Evolutionary conservation across 1,284 basidiomycete genomes (phyloP), one percentile per base, ranked within the genome.

Genomic region (Athelia psychrophila): DNA sequence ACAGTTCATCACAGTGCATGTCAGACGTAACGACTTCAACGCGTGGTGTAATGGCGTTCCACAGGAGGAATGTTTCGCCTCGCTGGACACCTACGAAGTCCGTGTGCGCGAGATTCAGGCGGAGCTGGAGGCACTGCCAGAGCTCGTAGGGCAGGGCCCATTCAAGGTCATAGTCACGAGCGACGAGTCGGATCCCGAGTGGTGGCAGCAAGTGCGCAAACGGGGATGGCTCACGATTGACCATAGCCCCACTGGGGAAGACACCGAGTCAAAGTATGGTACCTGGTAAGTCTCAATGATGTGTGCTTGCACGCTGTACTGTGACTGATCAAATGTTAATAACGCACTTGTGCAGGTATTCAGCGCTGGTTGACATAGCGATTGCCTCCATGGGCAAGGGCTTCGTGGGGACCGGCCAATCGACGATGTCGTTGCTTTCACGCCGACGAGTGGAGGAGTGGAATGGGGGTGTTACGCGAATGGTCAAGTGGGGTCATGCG

Each of bases 401-500:
- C 9, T 76, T 78, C 53, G 72, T 79, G n/a, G 77, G 78, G n/a
- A 79, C 76, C 6, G 58, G 63, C 12, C 60, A 65, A 49, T 76
- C 73, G 15, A 77, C 77, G 13, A 72, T 77, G 50, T 74, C 71
- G 45, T 51, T 75, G 35, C 62, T 78, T 1, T 69, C 71, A 4
- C 59, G 62, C 27, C 61, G 69, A 48, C 59, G 77, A 51, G 74
- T 77, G 19, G 64, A 68, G 48, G 68, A 73, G 51, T 78, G 69
- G 69, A 58, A 66, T 23, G 60, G 59, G 2, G 70, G 68, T 9
- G 53, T 58, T 5, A 50, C 59, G n/a, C 33, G 51, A 30, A 48
- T 57, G 24, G 63, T 70, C 5, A 46, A 46, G 24, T 46, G 44
- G 44, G 44, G 44, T 23, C 8, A 27, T 4, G 8, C 23, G 15